Evolutionary conservation across 352 stramenopile genomes (phyloP), one percentile per base, ranked within the genome.

Genomic region (Phytophthora quininea): DNA sequence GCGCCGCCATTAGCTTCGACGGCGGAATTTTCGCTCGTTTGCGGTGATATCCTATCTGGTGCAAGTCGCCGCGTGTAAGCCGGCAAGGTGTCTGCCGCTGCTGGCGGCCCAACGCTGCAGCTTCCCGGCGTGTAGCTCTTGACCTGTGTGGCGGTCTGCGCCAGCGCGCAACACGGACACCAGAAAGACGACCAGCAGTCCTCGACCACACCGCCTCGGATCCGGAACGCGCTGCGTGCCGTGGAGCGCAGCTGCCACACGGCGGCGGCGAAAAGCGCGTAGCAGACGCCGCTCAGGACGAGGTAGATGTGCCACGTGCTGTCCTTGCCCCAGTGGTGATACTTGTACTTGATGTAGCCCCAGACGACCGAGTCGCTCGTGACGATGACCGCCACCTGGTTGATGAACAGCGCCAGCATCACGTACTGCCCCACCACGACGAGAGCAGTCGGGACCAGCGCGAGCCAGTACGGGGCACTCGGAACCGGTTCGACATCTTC

Each of bases 91-190:
- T 79, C 73, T 7, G 37, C 37, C 27, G 15, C 46, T 24, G 27
- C 19, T 7, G 69, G 69, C 0, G 68, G 58, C 3, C 58, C 47
- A 27, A 86, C 77, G 42, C 54, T 63, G 58, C 76, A 88, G 31
- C 64, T 70, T 5, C 74, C 73, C 5, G 71, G 69, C 29, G 38
- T 74, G 57, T 85, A 85, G 62, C 76, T 84, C 49, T 77, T 73
- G 42, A 63, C 54, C 50, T 88, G 79, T 11, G 73, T 83, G n/a
- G 76, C 75, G 35, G 74, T 74, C 55, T 87, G 79, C 0, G 76
- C 76, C 30, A 84, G 42, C 4, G 64, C 47, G 50, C 77, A 84
- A 11, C 64, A 68, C 27, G 50, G 62, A 32, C 74, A 82, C 33
- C 66, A 77, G 3, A 77, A 53, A 14, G 70, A 60, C 11, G 65